These are phyloP conservation scores for Pezicula carpinea DNA, from an alignment of 2,329 filamentous ascomycete genomes.

Conservation along the genomic window DNA sequence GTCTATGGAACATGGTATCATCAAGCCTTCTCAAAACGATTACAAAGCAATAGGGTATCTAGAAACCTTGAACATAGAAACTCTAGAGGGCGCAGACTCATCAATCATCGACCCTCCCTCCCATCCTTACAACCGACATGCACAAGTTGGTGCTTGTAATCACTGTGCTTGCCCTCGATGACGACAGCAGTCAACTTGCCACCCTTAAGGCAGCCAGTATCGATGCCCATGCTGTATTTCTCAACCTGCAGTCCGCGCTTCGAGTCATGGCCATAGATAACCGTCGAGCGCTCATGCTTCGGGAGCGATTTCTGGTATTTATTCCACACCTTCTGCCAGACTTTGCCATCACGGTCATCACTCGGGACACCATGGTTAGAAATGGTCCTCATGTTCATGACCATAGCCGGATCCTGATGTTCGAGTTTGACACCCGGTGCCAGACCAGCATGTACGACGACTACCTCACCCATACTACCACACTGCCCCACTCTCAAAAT, in stretches of 20 bases:
- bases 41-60: no score
- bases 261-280: constrained; percentile 86
- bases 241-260: constrained; percentile 62
- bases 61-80: background rate
- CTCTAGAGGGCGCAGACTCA: background rate
- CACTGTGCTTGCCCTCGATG: constrained; percentile 51
- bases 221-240: constrained; percentile 76
- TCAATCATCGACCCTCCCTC: background rate
- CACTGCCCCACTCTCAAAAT: constrained; percentile 69
- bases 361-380: constrained; percentile 22
- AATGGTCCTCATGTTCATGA: constrained; percentile 84
- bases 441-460: constrained; percentile 82
- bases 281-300: constrained; percentile 47
- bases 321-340: constrained; percentile 45
- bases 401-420: constrained; percentile 69
- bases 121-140: constrained; percentile 26
- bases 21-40: no score
- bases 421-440: constrained; percentile 69
- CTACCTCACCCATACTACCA: constrained; percentile 54
- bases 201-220: constrained; percentile 77
- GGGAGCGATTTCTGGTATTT: constrained; percentile 37
- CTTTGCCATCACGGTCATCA: constrained; percentile 19
- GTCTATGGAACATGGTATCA: no score
- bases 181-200: constrained; percentile 73
- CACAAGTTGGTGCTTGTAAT: constrained; percentile 23